phyloP scores from a whole-genome alignment of 192 early-diverging fungal species.

The Rhizophagus sp. region DNA sequence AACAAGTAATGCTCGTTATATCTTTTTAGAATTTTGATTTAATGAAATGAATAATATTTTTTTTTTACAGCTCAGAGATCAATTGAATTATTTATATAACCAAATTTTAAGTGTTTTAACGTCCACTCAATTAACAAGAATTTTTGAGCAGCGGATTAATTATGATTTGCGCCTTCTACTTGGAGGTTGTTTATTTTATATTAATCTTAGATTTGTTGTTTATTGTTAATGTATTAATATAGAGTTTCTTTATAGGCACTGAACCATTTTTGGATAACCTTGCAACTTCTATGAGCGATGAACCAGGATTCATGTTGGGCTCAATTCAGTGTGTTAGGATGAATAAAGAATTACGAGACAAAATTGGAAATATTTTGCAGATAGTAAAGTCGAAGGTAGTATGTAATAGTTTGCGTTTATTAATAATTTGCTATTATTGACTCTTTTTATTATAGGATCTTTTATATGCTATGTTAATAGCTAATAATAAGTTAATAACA shows the following conservation, averaged over 20 bases:
- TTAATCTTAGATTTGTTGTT: neutral
- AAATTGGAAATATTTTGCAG: conserved; percentile 63
- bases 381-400: conserved; percentile 58
- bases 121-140: conserved; percentile 71
- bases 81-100: conserved; percentile 76
- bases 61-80: conserved; percentile 65
- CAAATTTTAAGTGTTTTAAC: conserved; percentile 89
- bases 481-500: conserved; percentile 76
- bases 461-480: conserved; percentile 78
- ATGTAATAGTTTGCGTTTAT: neutral
- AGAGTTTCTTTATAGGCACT: conserved; percentile 49
- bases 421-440: neutral
- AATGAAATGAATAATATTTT: neutral
- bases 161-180: conserved; percentile 87
- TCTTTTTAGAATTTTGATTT: conserved; percentile 4
- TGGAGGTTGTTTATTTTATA: conserved; percentile 47
- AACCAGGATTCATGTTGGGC: conserved; percentile 74
- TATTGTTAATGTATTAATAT: neutral
- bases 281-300: conserved; percentile 64
- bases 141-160: conserved; percentile 84
- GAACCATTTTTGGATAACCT: conserved; percentile 83
- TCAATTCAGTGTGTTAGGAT: conserved; percentile 78
- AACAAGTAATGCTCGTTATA: neutral
- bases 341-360: conserved; percentile 64
- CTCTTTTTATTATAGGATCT: conserved; percentile 46